Evolutionary conservation across 768 basidiomycete species (phyloP).

Genomic region (Tylopilus sp.): DNA sequence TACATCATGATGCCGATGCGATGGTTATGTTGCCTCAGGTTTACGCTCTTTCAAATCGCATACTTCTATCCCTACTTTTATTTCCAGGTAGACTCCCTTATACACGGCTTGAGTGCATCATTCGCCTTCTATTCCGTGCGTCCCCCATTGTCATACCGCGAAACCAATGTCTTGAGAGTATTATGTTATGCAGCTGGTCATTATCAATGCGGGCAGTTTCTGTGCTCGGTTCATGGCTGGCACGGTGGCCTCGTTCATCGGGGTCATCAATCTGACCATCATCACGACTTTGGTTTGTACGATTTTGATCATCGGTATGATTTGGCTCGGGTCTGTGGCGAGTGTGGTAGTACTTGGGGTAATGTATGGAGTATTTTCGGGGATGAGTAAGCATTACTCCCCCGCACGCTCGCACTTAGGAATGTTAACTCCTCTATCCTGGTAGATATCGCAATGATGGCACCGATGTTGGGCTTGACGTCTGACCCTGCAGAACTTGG

Average conservation of each 20-base stretch:
- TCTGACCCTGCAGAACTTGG: slow-evolving; percentile 51
- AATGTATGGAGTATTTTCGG: slow-evolving; percentile 49
- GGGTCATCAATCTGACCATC: slow-evolving; percentile 43
- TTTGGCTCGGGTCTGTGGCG: slow-evolving; percentile 37
- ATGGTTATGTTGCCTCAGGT: slow-evolving; percentile 9
- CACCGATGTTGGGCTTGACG: slow-evolving; percentile 46
- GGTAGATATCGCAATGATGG: slow-evolving; percentile 37
- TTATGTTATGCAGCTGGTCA: slow-evolving; percentile 37
- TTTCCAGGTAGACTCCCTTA: slow-evolving; percentile 52
- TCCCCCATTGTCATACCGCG: neutral
- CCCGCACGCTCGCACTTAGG: neutral
- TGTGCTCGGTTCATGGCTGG: slow-evolving; percentile 46
- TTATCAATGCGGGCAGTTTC: slow-evolving; percentile 49
- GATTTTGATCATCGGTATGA: slow-evolving; percentile 42
- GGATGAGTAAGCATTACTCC: slow-evolving; percentile 33
- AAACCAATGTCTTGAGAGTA: neutral
- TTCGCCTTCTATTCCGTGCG: slow-evolving; percentile 56
- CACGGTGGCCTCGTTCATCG: slow-evolving; percentile 36
- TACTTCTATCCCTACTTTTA: slow-evolving; percentile 54
- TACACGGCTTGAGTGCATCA: slow-evolving; percentile 40
- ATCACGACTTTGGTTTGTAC: slow-evolving; percentile 32
- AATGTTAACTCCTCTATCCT: neutral
- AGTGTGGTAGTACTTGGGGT: slow-evolving; percentile 41
- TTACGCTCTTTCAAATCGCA: slow-evolving; percentile 33
- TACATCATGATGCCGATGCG: neutral